A percentile compares a stretch with the other conserved stretches of the same genome.
Evolutionary conservation across 768 basidiomycete genomes (phyloP).

Genomic region (Lentinula edodes): DNA sequence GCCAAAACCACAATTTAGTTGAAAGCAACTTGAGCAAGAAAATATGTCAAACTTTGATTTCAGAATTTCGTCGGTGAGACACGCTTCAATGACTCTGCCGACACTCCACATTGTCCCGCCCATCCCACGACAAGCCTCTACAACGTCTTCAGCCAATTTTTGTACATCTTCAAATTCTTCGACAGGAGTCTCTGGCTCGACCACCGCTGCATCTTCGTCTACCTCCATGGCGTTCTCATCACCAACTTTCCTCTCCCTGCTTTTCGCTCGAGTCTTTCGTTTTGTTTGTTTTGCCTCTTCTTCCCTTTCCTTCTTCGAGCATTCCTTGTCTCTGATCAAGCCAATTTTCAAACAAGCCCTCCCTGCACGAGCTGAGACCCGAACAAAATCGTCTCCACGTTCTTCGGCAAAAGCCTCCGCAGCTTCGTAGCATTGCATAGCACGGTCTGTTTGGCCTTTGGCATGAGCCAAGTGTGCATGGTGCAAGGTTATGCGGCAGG

Average conservation of each 20-base stretch:
- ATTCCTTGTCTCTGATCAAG: neutral
- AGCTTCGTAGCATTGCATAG: slow-evolving; percentile 56
- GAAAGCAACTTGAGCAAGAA: neutral
- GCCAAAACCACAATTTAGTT: neutral
- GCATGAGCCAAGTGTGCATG: slow-evolving; percentile 75
- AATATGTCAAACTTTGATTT: slow-evolving; percentile 50
- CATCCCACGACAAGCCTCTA: slow-evolving; percentile 39
- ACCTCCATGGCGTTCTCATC: neutral
- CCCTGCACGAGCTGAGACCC: slow-evolving; percentile 1
- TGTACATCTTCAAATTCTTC: slow-evolving; percentile 25
- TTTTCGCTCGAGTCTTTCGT: neutral
- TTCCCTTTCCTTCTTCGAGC: neutral
- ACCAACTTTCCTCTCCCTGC: slow-evolving; percentile 4
- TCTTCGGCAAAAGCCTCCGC: slow-evolving; percentile 42
- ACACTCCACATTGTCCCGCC: slow-evolving; percentile 53
- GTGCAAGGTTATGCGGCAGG: slow-evolving; percentile 59
- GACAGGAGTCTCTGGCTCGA: slow-evolving; percentile 8
- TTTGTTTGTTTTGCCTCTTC: neutral
- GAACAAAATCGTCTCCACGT: slow-evolving; percentile 2
- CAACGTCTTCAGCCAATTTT: slow-evolving; percentile 29
- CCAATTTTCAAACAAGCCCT: slow-evolving; percentile 1
- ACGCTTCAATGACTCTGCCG: slow-evolving; percentile 50
- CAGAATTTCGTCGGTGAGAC: slow-evolving; percentile 48
- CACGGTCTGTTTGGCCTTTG: slow-evolving; percentile 44
- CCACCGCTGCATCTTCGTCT: slow-evolving; percentile 3